These are phyloP conservation scores for Backusella luteola DNA, from an alignment of 192 early-diverging fungal genomes.

Conservation along the genomic window DNA sequence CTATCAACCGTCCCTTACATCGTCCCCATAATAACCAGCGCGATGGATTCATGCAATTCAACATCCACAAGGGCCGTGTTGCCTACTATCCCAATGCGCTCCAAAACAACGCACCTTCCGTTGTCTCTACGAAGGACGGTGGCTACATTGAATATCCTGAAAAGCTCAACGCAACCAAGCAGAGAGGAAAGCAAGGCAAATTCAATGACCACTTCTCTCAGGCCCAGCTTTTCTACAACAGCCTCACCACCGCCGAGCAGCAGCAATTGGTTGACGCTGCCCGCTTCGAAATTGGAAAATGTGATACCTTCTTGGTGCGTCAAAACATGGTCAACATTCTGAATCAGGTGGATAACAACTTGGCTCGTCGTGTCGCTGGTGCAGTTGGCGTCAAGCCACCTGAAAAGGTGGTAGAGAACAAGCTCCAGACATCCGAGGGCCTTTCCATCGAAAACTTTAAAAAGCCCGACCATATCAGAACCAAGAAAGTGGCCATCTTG, in stretches of 20 bases:
- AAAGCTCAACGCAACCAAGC: conserved; percentile 16
- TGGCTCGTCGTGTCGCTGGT: conserved; percentile 22
- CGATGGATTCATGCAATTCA: conserved; percentile 36
- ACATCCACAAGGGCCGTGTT: conserved; percentile 26
- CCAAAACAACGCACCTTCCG: conserved; percentile 1
- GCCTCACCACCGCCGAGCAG: conserved; percentile 24
- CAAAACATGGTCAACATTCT: conserved; percentile 18
- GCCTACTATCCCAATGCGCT: conserved; percentile 30
- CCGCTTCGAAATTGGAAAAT: conserved; percentile 37
- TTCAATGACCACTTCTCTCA: conserved; percentile 30
- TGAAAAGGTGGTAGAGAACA: not conserved
- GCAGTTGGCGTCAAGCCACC: not conserved
- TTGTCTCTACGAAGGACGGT: conserved; percentile 14
- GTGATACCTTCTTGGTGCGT: conserved; percentile 8
- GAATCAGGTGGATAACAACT: conserved; percentile 21
- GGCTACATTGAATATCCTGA: conserved; percentile 25
- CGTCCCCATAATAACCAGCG: conserved; percentile 44
- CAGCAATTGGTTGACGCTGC: conserved; percentile 36
- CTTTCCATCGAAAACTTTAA: conserved; percentile 23
- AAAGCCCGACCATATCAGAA: conserved; percentile 4
- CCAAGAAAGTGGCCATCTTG: conserved; percentile 21
- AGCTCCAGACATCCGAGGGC: conserved; percentile 6
- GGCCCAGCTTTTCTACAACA: conserved; percentile 40
- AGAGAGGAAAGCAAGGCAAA: conserved; percentile 9
- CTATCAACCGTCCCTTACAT: conserved; percentile 44